These are phyloP conservation scores for Pichia sp. DNA, from an alignment of 1,139 yeast species.

Conservation along the genomic window DNA sequence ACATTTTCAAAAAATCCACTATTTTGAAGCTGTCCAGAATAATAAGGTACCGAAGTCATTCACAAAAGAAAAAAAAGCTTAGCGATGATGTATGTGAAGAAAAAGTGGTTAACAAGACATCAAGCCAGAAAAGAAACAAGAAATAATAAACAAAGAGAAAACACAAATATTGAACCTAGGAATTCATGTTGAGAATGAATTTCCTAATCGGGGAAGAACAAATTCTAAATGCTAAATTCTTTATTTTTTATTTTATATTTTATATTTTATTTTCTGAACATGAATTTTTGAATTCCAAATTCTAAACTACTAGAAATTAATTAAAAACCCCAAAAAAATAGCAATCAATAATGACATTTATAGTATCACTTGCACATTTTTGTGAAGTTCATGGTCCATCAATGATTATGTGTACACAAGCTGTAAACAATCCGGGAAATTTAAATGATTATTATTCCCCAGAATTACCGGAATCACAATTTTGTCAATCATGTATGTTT, in stretches of 20 bases:
- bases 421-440: slow-evolving; percentile 30
- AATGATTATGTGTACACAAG: slow-evolving; percentile 66
- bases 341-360: slow-evolving; percentile 25
- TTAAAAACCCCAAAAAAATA: neutral
- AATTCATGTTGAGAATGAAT: neutral
- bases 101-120: too few relatives aligned
- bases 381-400: slow-evolving; percentile 87
- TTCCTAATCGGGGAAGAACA: neutral
- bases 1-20: neutral
- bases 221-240: too few relatives aligned
- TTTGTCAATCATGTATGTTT: slow-evolving; percentile 55
- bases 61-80: neutral
- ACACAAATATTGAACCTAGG: neutral
- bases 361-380: slow-evolving; percentile 67
- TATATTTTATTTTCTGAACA: too few relatives aligned
- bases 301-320: too few relatives aligned
- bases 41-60: slow-evolving; percentile 23
- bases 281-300: too few relatives aligned
- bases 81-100: too few relatives aligned
- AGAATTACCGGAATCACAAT: slow-evolving; percentile 35
- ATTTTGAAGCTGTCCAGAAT: neutral
- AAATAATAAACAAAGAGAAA: neutral
- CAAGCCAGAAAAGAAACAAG: neutral
- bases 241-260: too few relatives aligned
- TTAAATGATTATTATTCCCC: slow-evolving; percentile 22